These are phyloP conservation scores for Colletotrichum sp. DNA, from an alignment of 2,329 filamentous ascomycete species.

Conservation along the genomic window DNA sequence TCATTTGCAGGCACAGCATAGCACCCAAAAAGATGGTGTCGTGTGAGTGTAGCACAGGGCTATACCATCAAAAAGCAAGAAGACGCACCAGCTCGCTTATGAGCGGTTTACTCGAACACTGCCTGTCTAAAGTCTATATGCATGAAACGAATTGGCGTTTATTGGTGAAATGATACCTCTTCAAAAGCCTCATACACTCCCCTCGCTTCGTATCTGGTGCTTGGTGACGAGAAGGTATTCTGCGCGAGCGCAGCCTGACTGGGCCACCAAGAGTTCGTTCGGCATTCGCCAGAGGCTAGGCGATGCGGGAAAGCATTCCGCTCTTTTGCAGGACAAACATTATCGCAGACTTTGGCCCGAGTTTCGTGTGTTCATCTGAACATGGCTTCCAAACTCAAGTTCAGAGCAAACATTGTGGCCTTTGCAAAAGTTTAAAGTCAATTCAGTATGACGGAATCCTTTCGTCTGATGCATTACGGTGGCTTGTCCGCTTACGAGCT, in stretches of 20 bases:
- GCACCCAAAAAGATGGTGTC: neutral
- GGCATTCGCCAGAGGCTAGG: neutral
- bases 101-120: neutral
- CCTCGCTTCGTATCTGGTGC: neutral
- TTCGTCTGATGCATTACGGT: neutral
- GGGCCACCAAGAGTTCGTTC: neutral
- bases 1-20: neutral
- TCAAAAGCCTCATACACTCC: neutral
- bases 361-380: neutral
- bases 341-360: neutral
- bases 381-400: neutral
- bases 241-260: neutral
- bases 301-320: neutral
- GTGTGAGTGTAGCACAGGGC: constrained; percentile 2
- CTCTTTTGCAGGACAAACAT: neutral
- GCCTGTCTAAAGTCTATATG: neutral
- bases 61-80: constrained; percentile 4
- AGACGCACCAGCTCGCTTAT: neutral
- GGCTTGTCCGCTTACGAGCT: neutral
- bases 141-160: neutral
- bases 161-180: constrained; percentile 2
- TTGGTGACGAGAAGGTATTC: neutral
- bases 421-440: neutral
- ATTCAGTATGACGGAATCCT: neutral
- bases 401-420: neutral